phyloP scores from a whole-genome alignment of 768 basidiomycete species.

The Phylloporus sp. region DNA sequence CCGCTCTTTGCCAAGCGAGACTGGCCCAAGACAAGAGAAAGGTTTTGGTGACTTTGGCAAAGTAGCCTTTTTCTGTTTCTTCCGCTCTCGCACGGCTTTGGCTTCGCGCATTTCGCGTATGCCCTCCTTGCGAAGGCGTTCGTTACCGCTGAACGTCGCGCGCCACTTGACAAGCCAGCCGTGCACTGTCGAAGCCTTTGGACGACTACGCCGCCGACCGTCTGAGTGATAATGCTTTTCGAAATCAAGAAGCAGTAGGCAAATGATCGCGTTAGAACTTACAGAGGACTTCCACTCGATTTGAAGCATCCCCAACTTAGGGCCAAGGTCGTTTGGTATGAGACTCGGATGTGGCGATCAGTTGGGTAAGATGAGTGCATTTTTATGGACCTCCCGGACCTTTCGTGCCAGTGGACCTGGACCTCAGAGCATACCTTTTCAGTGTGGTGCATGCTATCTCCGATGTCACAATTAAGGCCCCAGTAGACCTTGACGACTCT shows the following conservation, averaged over 20 bases:
- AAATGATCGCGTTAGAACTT: constrained; percentile 8
- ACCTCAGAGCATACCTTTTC: constrained; percentile 12
- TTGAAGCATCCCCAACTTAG: constrained; percentile 19
- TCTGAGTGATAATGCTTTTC: constrained; percentile 31
- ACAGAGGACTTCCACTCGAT: constrained; percentile 34
- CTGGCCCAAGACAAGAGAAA: constrained; percentile 25
- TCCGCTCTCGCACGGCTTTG: constrained; percentile 27
- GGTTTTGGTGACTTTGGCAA: constrained; percentile 10
- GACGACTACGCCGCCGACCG: constrained; percentile 42
- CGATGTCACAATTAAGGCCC: constrained; percentile 11
- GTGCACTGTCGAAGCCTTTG: constrained; percentile 56
- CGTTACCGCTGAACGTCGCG: constrained; percentile 63
- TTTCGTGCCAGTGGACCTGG: background rate
- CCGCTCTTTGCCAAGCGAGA: constrained; percentile 19
- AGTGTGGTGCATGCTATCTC: constrained; percentile 14
- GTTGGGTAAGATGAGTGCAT: constrained; percentile 3
- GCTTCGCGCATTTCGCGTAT: constrained; percentile 69
- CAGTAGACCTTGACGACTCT: background rate
- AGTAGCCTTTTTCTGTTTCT: constrained; percentile 24
- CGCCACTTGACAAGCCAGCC: constrained; percentile 80
- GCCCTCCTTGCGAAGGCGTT: constrained; percentile 56
- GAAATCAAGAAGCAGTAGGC: background rate
- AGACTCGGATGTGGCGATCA: constrained; percentile 9
- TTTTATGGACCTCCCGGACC: constrained; percentile 21
- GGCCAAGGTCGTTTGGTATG: constrained; percentile 2